Percentiles rank a stretch among this genome's conserved stretches.
phyloP scores from a whole-genome alignment of 176 grass and related monocot genomes.

The Rhynchospora tenuis region DNA sequence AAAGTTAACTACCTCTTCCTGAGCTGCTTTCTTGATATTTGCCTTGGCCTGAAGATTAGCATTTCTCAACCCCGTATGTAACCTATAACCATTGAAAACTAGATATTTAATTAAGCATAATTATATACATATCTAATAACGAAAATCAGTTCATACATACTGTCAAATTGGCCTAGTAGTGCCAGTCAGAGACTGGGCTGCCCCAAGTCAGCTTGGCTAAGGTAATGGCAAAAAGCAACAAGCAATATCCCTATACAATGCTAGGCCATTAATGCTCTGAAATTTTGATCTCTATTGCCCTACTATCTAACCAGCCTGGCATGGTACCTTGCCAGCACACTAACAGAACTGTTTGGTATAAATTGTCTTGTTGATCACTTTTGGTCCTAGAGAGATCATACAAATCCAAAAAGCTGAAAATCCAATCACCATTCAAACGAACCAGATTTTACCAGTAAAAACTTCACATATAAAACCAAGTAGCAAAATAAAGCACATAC shows the following conservation, averaged over 20 bases:
- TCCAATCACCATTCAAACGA: background rate
- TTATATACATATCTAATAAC: background rate
- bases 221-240: conserved; percentile 2
- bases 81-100: conserved; percentile 30
- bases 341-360: background rate
- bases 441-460: background rate
- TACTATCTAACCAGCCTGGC: too few species aligned
- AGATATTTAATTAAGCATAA: background rate
- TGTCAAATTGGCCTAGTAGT: background rate
- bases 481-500: conserved; percentile 17
- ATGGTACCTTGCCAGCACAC: too few species aligned
- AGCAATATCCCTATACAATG: background rate
- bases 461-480: background rate
- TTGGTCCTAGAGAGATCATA: background rate
- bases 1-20: conserved; percentile 46
- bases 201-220: background rate
- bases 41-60: conserved; percentile 81
- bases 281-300: background rate
- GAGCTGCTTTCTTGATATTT: conserved; percentile 70
- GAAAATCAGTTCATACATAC: background rate
- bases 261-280: background rate
- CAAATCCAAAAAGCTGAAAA: background rate
- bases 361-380: background rate
- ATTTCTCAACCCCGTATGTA: conserved; percentile 50
- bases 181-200: background rate